Evolutionary conservation across 2,329 filamentous ascomycete species (phyloP), one percentile per base, ranked within the genome.

Genomic region (Aspergillus felis): DNA sequence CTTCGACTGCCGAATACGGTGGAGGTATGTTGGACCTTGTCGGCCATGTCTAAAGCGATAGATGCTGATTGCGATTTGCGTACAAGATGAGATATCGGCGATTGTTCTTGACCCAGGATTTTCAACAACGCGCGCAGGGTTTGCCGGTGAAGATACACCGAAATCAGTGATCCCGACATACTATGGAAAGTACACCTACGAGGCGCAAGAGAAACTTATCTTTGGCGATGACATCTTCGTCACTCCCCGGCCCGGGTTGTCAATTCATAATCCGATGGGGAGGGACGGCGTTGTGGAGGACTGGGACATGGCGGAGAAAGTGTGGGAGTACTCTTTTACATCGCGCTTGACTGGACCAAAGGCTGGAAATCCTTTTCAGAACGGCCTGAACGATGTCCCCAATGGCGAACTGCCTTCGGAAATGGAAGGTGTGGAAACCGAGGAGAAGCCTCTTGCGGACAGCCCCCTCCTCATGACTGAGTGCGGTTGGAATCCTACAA

Each of bases 101-200:
- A 89, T 99, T 66, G 91, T 99, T 41, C 90, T 99, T 71, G 94
- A 99, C 72, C 90, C 94, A 3, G 94, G 95, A 61, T 97, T 92
- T 79, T 91, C 90, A 71, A 88, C 87, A 66, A 92, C 90, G 44
- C 92, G 95, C 76, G 94, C 92, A 59, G 94, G 94, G 57, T 99
- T 97, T 71, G 95, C 95, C 12, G 94, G 95, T 71, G 95, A 99
- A 84, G 94, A 99, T 78, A 89, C 92, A 0, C 94, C 94, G 66
- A 97, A 97, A 80, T 92, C 91, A 29, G 87, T 97, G 57, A 84
- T 96, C 57, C 92, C 93, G 28, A 94, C 92, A 48, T 91, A 89
- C 78, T 99, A 99, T 78, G 92, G 90, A 60, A 80, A 82, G 74
- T 76, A 78, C 61, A 78, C 78, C 56, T 76, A 74, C 56, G 76